Evolutionary conservation across 352 stramenopile genomes (phyloP), one percentile per base, ranked within the genome.

Genomic region (Thalassiosira mediterranea): DNA sequence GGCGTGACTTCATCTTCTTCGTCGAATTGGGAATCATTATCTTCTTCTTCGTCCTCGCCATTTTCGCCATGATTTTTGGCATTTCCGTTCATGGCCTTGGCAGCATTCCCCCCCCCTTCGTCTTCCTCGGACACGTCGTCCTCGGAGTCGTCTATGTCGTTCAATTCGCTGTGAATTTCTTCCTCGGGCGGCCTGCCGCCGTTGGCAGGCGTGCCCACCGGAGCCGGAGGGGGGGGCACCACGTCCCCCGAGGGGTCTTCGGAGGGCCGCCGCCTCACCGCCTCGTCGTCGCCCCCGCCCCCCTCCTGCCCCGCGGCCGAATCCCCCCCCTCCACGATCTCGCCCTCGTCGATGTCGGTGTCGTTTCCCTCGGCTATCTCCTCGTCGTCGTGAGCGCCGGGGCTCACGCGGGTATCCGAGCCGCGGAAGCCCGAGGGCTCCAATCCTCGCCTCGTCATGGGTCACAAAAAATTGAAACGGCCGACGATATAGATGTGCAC

Each of bases 1-100:
- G 8, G 8, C 37, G 53, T 62, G 25, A 62, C 53, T 47, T 62
- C 53, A 29, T 62, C 53, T 51, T 62, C 53, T 47, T 62, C 53
- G 28, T 62, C 53, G 28, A 62, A 44, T 44, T 44, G 37, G 8
- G 37, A n/a, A n/a, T n/a, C 37, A 17, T 21, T 49, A 17, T 4
- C 25, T 46, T 47, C 8, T 61, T 7, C 52, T 7, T 44, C 28
- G 10, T 44, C n/a, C n/a, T 42, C 26, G 28, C 21, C 13, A 61
- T 61, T 26, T 10, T 44, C n/a, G 3, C 0, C 38, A n/a, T n/a
- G n/a, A n/a, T n/a, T n/a, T n/a, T n/a, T n/a, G n/a, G n/a, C n/a
- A n/a, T n/a, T n/a, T n/a, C n/a, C n/a, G n/a, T n/a, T n/a, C 8
- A 17, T 2, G 23, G 7, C 10, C 4, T 3, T 1, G 5, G 5